phyloP scores from a whole-genome alignment of 164 flowering plant species.

The Aristolochia fimbriata region DNA sequence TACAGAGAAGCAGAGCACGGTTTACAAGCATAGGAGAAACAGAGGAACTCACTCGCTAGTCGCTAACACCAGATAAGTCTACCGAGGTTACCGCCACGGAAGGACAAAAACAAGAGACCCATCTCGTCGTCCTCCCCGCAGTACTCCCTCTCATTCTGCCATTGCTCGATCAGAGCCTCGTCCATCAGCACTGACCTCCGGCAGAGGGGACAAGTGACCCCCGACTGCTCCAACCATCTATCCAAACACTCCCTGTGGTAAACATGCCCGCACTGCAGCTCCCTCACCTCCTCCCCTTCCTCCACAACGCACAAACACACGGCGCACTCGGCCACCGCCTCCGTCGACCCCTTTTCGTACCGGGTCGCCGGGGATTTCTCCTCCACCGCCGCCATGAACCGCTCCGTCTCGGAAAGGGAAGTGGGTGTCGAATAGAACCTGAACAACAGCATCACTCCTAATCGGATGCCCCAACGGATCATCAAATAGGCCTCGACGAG shows the following conservation, averaged over 20 bases:
- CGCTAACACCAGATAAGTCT: background rate
- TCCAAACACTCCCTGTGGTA: slow-evolving; percentile 11
- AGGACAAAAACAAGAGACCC: slow-evolving; percentile 18
- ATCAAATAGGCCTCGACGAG: background rate
- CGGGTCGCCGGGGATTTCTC: background rate
- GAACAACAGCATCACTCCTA: background rate
- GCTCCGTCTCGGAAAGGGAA: background rate
- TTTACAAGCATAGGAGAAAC: background rate
- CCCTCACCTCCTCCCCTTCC: slow-evolving; percentile 7
- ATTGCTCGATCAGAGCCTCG: slow-evolving; percentile 10
- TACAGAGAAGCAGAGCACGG: background rate
- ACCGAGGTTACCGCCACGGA: slow-evolving; percentile 18
- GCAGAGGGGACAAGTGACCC: slow-evolving; percentile 4
- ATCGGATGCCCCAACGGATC: background rate
- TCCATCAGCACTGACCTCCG: slow-evolving; percentile 21
- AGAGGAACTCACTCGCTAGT: background rate
- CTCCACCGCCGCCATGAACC: background rate
- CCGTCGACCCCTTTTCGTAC: background rate
- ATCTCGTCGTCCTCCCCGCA: slow-evolving; percentile 27
- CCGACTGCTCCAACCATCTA: slow-evolving; percentile 1
- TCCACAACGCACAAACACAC: slow-evolving; percentile 6
- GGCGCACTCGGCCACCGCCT: slow-evolving; percentile 1
- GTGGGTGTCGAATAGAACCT: background rate
- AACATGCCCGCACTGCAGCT: slow-evolving; percentile 2
- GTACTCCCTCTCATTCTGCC: slow-evolving; percentile 11